Base-by-base conservation (phyloP, 2,329 filamentous ascomycete species). In the Clarireedia homoeocarpa region DNA sequence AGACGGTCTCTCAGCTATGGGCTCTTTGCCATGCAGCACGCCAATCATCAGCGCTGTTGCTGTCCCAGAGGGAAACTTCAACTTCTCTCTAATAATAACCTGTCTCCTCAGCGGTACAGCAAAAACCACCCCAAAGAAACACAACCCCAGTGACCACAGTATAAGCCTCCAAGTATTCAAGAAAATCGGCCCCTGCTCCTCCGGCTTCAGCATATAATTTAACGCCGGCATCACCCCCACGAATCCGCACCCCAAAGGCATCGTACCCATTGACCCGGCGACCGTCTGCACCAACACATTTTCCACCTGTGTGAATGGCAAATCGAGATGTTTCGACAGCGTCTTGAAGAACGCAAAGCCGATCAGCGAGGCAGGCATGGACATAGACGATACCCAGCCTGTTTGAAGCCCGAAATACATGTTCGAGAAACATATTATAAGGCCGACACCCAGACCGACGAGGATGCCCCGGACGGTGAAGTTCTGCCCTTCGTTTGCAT, bases 321-420 rank as follows among this genome's bases (percentile, higher is more conserved):
- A 83, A 27, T 80, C 78, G 30, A 96, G 76, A 60, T 88, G 82
- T 46, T 81, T 82, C 0, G 86, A 81, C 1, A 96, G 72, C 5
- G 85, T 79, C 66, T 89, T 90, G 77, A 99, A 99, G 64, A 95
- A 87, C 10, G 91, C 92, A 69, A 96, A 97, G 2, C 94, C 92
- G 68, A 99, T 89, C 58, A 99, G 76, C 23, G 91, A 94, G 1
- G 91, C 89, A 0, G 94, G 94, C 91, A 99, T 96, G 15, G 90
- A 89, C 94, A 99, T 97, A 63, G 89, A 89, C 66, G 85, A 83
- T 39, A 89, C 81, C 85, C 85, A 88, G 62, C 85, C 85, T 14
- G 68, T 95, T 73, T 97, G 94, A 34, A 99, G 77, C n/a, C 94
- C 94, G 70, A 99, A 99, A 72, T 97, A 99, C 77, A 95, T 96